Evolutionary conservation across 352 stramenopile genomes (phyloP).

Genomic region (Phytophthora constricta): DNA sequence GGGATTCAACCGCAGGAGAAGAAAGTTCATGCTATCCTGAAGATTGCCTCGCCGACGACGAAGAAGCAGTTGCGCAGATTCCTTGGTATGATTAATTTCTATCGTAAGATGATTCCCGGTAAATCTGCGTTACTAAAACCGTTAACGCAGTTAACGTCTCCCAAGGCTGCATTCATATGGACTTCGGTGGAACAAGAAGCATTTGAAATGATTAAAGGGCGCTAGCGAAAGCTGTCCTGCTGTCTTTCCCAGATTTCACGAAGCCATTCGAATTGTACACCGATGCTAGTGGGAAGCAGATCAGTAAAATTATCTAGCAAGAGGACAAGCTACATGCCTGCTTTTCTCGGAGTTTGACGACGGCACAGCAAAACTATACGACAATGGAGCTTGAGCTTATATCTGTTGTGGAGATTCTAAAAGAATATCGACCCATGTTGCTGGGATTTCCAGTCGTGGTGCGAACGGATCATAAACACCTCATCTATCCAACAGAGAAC

Average conservation of each 20-base stretch:
- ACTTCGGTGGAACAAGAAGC: constrained; percentile 5
- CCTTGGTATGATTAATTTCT: constrained; percentile 14
- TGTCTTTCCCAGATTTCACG: constrained; percentile 6
- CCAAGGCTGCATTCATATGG: background rate
- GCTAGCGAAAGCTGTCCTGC: constrained; percentile 4
- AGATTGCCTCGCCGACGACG: background rate
- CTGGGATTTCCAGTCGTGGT: constrained; percentile 14
- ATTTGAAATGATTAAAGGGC: constrained; percentile 8
- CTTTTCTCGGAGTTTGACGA: background rate
- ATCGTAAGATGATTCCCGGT: constrained; percentile 12
- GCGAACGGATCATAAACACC: constrained; percentile 21
- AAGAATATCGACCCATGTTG: constrained; percentile 15
- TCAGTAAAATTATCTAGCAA: constrained; percentile 3
- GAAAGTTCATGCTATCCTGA: background rate
- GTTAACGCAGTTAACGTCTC: background rate
- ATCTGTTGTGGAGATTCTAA: constrained; percentile 13
- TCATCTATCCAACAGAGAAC: constrained; percentile 11
- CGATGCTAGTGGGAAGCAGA: constrained; percentile 9
- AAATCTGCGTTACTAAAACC: constrained; percentile 3
- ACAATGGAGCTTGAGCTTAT: constrained; percentile 20
- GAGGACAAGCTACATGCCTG: background rate
- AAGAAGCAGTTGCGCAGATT: constrained; percentile 7
- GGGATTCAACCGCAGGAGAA: constrained; percentile 16
- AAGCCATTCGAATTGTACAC: constrained; percentile 13
- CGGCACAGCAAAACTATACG: constrained; percentile 11